Evolutionary conservation across 2,329 filamentous ascomycete genomes (phyloP), one percentile per base, ranked within the genome.

Genomic region (Furcasterigmium furcatum): DNA sequence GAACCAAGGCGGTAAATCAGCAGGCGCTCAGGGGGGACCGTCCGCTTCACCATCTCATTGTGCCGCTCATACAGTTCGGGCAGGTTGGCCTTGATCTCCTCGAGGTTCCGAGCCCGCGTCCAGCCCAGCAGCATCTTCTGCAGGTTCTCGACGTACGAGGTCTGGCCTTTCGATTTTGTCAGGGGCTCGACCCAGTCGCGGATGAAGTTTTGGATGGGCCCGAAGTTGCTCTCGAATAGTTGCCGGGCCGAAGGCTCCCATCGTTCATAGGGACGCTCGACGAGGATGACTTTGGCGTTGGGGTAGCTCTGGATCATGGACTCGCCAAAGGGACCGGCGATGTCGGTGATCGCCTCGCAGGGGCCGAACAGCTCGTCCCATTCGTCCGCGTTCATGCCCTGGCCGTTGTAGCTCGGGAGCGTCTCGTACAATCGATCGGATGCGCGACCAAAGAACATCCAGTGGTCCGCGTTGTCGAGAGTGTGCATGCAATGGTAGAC

Each of bases 271-370:
- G 60, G 53, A 1, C 62, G 54, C 9, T 58, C 46, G 2, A 62
- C 58, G 51, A 88, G 69, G 41, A 89, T 75, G 44, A 88, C 79
- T 64, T 88, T 88, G 47, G 85, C 85, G 45, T 87, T 80, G 2
- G 85, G 85, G 59, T 88, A 88, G 14, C 82, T 81, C 57, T 84
- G 79, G 51, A 87, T 84, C 49, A 88, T 72, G 61, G 88, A 84
- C 61, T 82, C 77, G 44, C 80, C 80, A 56, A 88, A 88, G 36
- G 80, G 79, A 38, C 82, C 78, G 20, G 80, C 78, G 9, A 62
- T 41, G 36, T 67, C 64, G 0, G 63, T 65, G 3, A 45, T 50
- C 0, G 55, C 64, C 36, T 66, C 63, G 41, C 47, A 61, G 9
- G 47, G 34, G 1, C 54, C 54, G 18, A 58, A 58, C 0, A 61